Base-by-base conservation (phyloP, 2,329 filamentous ascomycete species). In the Trichothecium sympodiale region DNA sequence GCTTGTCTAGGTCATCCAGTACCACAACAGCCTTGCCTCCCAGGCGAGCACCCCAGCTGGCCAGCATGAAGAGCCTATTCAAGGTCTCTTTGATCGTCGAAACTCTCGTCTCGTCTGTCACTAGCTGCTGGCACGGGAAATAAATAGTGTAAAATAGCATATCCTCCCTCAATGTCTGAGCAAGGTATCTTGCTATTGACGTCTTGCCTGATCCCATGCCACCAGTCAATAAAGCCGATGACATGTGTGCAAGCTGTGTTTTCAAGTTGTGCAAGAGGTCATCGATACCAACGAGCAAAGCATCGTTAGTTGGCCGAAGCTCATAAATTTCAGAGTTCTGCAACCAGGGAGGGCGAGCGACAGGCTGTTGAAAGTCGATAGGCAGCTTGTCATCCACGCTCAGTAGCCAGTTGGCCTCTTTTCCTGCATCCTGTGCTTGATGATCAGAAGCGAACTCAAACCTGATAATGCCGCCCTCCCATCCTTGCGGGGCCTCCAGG, bases 191-290 rank as follows among this genome's bases (percentile, higher is more conserved):
- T 4, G 83, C 75, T 18, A 95, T 72, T 1, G 79, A 78, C 3
- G 85, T 87, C 61, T 98, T 98, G 17, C 91, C 91, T 16, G 88
- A 81, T 0, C 91, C 91, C 44, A 94, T 74, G 1, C 83, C 85
- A 28, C 91, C 91, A 0, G 87, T 93, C 30, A 98, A 59, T 17
- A 98, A 66, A 1, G 95, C 83, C 0, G 91, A 96, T 0, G 89
- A 95, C 44, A 84, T 75, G 46, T 94, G 83, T 1, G 80, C 76
- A 4, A 98, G 64, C 46, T 93, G 83, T 2, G 76, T 79, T 40
- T 80, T 68, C 15, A 94, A 67, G 45, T 85, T 77, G 5, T 72
- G 66, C 18, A 94, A 70, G 0, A 93, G 62, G 2, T 70, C 63
- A 47, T 96, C 86, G 38, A 96, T 89, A 2, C 88, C 89, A 14